Base-by-base conservation (phyloP, 2,329 filamentous ascomycete species). In the Alternaria metachromatica region DNA sequence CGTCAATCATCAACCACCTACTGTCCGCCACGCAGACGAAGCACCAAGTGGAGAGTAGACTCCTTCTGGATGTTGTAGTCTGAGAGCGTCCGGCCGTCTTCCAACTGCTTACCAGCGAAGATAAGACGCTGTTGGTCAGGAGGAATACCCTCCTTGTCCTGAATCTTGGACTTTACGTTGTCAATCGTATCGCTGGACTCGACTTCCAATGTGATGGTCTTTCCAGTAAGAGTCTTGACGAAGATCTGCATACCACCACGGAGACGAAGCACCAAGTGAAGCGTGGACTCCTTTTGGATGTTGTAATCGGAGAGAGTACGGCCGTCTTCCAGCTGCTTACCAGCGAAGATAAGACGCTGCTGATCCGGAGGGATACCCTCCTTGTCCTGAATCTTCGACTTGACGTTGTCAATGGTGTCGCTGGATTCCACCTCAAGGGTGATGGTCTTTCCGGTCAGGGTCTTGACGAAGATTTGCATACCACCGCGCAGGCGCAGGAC, bases 331-430 rank as follows among this genome's bases (percentile, higher is more conserved):
- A 97, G 89, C 81, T 97, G 94, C 87, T 97, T 97, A 61, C 94
- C 95, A 48, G 94, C 94, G 73, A 97, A 97, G 81, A 97, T 97
- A 72, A 97, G 82, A 74, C 94, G 95, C 85, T 97, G 94, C 83
- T 98, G 94, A 79, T 97, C 94, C 11, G 94, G 94, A 50, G 94
- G 95, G 60, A 97, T 97, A 25, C 94, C 94, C 83, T 97, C 94
- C 88, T 97, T 97, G 78, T 97, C 94, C 82, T 97, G 94, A 46
- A 97, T 97, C 88, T 97, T 97, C 55, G 87, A 89, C 89, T 97
- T 97, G 43, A 97, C 94, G 67, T 97, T 97, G 86, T 97, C 94
- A 82, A 97, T 97, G 44, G 94, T 97, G 75, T 97, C 94, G 1
- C 89, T 92, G 15, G 86, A 88, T 79, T 90, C 88, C 8, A 90